Percentiles rank a stretch among this genome's conserved stretches.
These are phyloP conservation scores for Fraxinus excelsior DNA, from an alignment of 257 asterid species.

Conservation along the genomic window DNA sequence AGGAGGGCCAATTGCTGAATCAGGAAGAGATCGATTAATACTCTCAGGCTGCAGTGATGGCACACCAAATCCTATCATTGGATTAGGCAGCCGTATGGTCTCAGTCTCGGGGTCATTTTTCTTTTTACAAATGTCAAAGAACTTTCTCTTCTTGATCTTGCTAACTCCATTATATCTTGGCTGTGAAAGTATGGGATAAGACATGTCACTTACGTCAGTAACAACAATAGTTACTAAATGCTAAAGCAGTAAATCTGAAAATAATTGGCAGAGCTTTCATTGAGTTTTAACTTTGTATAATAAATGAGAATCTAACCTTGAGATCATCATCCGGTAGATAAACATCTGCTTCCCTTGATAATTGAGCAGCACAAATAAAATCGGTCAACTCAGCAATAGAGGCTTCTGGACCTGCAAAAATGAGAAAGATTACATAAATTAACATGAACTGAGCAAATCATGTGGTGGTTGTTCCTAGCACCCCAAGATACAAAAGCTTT, in stretches of 20 bases:
- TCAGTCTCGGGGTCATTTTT: slow-evolving; percentile 30
- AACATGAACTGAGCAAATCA: not conserved
- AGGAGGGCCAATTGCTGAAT: slow-evolving; percentile 48
- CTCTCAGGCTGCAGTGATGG: slow-evolving; percentile 41
- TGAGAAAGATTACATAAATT: not conserved
- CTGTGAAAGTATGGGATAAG: slow-evolving; percentile 33
- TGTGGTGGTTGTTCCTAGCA: not conserved
- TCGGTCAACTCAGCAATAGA: slow-evolving; percentile 55
- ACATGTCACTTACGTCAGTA: not conserved
- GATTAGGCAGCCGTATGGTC: slow-evolving; percentile 57
- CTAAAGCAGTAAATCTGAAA: slow-evolving; percentile 1
- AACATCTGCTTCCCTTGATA: slow-evolving; percentile 63
- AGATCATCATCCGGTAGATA: slow-evolving; percentile 46
- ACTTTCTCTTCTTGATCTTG: slow-evolving; percentile 48
- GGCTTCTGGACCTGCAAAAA: slow-evolving; percentile 65
- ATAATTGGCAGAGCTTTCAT: not conserved
- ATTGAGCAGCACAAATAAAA: slow-evolving; percentile 77
- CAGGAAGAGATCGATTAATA: slow-evolving; percentile 40
- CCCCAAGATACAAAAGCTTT: not conserved
- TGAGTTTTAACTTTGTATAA: not conserved
- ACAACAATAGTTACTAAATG: not conserved
- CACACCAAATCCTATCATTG: slow-evolving; percentile 65
- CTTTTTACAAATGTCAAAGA: slow-evolving; percentile 27
- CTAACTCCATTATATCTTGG: slow-evolving; percentile 33
- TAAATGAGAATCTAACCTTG: slow-evolving; percentile 51